These are phyloP conservation scores for Wickerhamiella vanderwaltii DNA, from an alignment of 805 yeast genomes.

Conservation along the genomic window DNA sequence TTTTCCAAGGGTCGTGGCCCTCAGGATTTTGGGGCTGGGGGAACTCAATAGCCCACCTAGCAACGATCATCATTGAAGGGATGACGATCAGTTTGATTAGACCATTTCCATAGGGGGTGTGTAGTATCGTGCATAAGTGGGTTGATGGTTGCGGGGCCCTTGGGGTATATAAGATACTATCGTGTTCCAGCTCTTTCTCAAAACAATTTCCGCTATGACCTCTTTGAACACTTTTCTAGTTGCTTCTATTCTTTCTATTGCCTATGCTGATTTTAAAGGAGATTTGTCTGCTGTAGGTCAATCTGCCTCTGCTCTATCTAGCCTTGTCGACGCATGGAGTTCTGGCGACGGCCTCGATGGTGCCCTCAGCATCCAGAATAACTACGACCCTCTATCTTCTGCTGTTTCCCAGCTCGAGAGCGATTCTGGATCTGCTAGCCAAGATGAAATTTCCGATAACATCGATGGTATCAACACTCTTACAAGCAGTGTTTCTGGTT, in stretches of 20 bases:
- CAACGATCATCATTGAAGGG: too few species aligned
- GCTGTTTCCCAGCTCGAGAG: conserved; percentile 13
- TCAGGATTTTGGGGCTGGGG: too few species aligned
- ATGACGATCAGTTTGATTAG: too few species aligned
- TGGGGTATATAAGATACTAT: too few species aligned
- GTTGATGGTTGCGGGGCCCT: too few species aligned
- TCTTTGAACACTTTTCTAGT: conserved; percentile 1
- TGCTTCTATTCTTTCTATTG: conserved; percentile 12
- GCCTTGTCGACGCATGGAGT: conserved; percentile 13
- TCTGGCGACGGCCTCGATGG: conserved; percentile 21
- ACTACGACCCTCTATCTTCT: conserved; percentile 12
- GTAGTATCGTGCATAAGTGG: too few species aligned
- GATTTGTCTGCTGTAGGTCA: conserved; percentile 27
- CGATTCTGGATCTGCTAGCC: conserved; percentile 11
- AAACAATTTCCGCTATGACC: too few species aligned
- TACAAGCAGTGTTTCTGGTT: conserved; percentile 12
- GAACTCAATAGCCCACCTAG: too few species aligned
- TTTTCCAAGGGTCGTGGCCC: too few species aligned
- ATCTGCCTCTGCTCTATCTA: conserved; percentile 34
- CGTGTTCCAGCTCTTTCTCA: too few species aligned
- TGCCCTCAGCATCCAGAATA: conserved; percentile 23
- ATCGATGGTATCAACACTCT: conserved; percentile 9
- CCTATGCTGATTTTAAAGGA: conserved; percentile 10
- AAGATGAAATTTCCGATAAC: conserved; percentile 13
- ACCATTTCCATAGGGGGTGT: too few species aligned